Evolutionary conservation across 1,139 yeast species (phyloP).

Genomic region (Williopsis jadinii): DNA sequence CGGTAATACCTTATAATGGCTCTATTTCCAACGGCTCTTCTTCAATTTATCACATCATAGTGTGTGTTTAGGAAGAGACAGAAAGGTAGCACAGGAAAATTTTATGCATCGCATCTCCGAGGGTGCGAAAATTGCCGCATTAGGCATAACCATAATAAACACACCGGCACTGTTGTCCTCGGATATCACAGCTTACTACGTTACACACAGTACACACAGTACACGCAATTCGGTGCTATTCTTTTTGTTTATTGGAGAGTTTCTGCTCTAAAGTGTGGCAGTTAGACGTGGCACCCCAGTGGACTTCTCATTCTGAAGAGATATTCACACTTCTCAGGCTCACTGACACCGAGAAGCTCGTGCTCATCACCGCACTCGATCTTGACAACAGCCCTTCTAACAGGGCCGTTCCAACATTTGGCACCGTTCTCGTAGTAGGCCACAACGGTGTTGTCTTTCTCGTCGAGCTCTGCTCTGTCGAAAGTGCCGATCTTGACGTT

Average conservation of each 20-base stretch:
- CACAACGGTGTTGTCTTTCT: slow-evolving; percentile 27
- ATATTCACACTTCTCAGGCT: slow-evolving; percentile 87
- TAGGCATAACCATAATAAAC: not conserved
- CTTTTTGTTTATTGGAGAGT: no score
- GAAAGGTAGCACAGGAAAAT: not conserved
- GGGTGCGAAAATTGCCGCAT: slow-evolving; percentile 1
- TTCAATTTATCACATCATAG: no score
- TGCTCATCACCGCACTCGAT: slow-evolving; percentile 61
- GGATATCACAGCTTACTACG: no score
- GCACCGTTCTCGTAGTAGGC: slow-evolving; percentile 59
- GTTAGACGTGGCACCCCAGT: slow-evolving; percentile 44
- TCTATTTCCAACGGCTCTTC: no score
- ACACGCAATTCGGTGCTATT: no score
- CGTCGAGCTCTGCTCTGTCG: slow-evolving; percentile 19
- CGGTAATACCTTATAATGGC: no score
- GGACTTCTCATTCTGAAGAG: slow-evolving; percentile 58
- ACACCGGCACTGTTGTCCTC: no score
- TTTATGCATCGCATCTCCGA: slow-evolving; percentile 1
- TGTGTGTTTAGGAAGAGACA: no score
- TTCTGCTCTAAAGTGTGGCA: no score
- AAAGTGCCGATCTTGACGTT: slow-evolving; percentile 49
- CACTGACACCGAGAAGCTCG: slow-evolving; percentile 59
- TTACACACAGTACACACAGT: no score
- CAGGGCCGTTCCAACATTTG: slow-evolving; percentile 94
- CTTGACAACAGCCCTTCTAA: slow-evolving; percentile 59